Evolutionary conservation across 768 basidiomycete species (phyloP).

Genomic region (Phylloporus rhodoxanthus): DNA sequence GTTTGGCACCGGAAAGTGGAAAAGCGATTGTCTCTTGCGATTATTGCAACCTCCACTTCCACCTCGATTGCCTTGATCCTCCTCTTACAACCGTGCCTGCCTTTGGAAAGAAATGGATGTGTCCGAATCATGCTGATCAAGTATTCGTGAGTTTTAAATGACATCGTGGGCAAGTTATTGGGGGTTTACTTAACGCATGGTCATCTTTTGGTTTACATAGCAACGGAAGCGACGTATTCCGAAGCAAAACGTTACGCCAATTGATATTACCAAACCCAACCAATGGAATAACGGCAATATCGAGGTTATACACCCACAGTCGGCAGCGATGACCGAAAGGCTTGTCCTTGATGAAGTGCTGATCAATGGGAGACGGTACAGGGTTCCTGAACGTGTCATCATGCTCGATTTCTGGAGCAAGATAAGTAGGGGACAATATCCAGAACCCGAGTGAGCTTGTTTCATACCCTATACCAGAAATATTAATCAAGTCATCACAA

Average conservation of each 20-base stretch:
- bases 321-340: slow-evolving; percentile 39
- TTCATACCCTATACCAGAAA: background rate
- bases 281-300: slow-evolving; percentile 91
- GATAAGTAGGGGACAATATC: slow-evolving; percentile 43
- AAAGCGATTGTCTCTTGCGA: slow-evolving; percentile 88
- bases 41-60: slow-evolving; percentile 92
- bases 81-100: slow-evolving; percentile 83
- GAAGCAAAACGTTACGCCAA: slow-evolving; percentile 56
- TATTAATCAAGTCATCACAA: background rate
- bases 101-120: slow-evolving; percentile 95
- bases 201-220: slow-evolving; percentile 37
- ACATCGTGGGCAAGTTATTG: background rate
- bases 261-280: slow-evolving; percentile 69
- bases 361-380: slow-evolving; percentile 84
- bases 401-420: slow-evolving; percentile 95
- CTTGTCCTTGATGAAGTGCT: slow-evolving; percentile 74
- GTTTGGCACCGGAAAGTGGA: slow-evolving; percentile 48
- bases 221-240: slow-evolving; percentile 75
- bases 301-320: slow-evolving; percentile 71
- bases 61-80: slow-evolving; percentile 92
- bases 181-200: background rate
- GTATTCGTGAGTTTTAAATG: slow-evolving; percentile 54
- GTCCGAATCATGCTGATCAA: slow-evolving; percentile 92
- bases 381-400: slow-evolving; percentile 88
- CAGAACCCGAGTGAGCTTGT: slow-evolving; percentile 37